These are phyloP conservation scores for Strobilomyces echinocephalus DNA, from an alignment of 768 basidiomycete genomes.

Conservation along the genomic window DNA sequence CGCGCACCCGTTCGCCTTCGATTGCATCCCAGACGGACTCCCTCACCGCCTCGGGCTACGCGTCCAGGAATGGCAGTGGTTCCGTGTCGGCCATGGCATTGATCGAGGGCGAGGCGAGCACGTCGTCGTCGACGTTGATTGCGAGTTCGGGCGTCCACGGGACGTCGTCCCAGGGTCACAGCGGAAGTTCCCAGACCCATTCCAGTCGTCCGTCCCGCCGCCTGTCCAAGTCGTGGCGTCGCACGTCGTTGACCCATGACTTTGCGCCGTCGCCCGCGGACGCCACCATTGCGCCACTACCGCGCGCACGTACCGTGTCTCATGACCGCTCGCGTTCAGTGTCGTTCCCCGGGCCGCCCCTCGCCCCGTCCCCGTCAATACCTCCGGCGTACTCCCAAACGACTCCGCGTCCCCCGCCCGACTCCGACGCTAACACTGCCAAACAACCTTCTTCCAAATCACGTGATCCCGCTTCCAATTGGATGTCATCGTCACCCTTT, in stretches of 20 bases:
- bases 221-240: slow-evolving; percentile 10
- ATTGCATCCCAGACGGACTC: slow-evolving; percentile 15
- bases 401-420: slow-evolving; percentile 1
- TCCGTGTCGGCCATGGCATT: slow-evolving; percentile 4
- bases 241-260: slow-evolving; percentile 6
- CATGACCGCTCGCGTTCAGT: slow-evolving; percentile 16
- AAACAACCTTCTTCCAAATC: slow-evolving; percentile 19
- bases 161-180: slow-evolving; percentile 18
- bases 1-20: slow-evolving; percentile 12
- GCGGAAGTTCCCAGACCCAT: not conserved
- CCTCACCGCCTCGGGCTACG: slow-evolving; percentile 13
- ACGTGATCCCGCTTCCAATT: slow-evolving; percentile 26
- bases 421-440: not conserved
- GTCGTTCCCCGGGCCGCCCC: slow-evolving; percentile 5
- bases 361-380: slow-evolving; percentile 7
- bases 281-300: slow-evolving; percentile 8
- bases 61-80: slow-evolving; percentile 11
- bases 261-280: not conserved
- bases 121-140: slow-evolving; percentile 14
- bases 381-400: slow-evolving; percentile 17
- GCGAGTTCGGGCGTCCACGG: slow-evolving; percentile 8
- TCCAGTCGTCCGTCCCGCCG: slow-evolving; percentile 5
- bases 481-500: slow-evolving; percentile 28
- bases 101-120: slow-evolving; percentile 17
- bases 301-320: slow-evolving; percentile 21